Evolutionary conservation across 2,329 filamentous ascomycete species (phyloP).

Genomic region (Rutstroemia sp.): DNA sequence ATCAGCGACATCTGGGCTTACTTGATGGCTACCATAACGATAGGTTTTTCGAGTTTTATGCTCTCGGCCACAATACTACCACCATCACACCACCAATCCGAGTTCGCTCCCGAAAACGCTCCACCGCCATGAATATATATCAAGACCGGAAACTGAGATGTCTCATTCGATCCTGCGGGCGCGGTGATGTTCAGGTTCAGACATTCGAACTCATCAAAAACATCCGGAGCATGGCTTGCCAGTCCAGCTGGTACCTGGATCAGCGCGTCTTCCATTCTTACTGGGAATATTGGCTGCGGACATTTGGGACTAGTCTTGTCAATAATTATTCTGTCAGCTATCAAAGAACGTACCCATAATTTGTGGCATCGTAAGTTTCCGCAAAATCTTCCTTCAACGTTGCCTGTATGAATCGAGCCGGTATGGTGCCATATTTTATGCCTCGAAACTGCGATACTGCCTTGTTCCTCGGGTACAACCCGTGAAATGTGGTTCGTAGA

Average conservation of each 20-base stretch:
- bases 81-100: not conserved
- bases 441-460: not conserved
- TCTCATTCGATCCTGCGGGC: conserved; percentile 31
- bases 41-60: not conserved
- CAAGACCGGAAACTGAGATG: conserved; percentile 37
- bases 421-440: not conserved
- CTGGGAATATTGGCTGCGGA: conserved; percentile 5
- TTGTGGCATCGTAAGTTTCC: not conserved
- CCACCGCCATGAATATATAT: conserved; percentile 47
- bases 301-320: conserved; percentile 9
- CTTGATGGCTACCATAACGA: conserved; percentile 12
- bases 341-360: not conserved
- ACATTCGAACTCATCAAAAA: conserved; percentile 33
- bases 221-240: not conserved
- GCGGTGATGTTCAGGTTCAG: conserved; percentile 39
- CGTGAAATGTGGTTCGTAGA: not conserved
- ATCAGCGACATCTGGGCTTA: not conserved
- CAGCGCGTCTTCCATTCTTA: conserved; percentile 10
- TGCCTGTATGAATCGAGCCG: not conserved
- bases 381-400: not conserved
- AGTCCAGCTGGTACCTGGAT: conserved; percentile 6
- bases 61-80: conserved; percentile 9
- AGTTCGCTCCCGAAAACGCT: conserved; percentile 11
- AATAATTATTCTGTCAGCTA: no score
- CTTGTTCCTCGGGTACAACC: not conserved